Evolutionary conservation across 345 rosid genomes (phyloP).

Genomic region (Isatis tinctoria): DNA sequence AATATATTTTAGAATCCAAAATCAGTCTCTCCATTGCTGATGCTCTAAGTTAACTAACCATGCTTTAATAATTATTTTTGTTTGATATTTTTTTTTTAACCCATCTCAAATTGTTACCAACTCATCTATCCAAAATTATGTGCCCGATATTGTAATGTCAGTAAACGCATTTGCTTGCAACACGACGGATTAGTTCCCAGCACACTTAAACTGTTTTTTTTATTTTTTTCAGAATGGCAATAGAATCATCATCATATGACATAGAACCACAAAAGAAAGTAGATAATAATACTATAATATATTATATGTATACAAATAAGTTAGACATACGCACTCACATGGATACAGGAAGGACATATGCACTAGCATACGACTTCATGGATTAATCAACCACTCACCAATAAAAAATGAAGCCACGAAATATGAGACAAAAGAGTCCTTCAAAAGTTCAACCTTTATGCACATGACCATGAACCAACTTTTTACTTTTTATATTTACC

Average conservation of each 20-base stretch:
- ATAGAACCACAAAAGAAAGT: background rate
- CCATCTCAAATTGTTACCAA: background rate
- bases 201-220: background rate
- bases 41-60: background rate
- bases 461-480: slow-evolving; percentile 19
- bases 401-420: slow-evolving; percentile 5
- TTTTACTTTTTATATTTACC: slow-evolving; percentile 6
- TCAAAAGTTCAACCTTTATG: slow-evolving; percentile 28
- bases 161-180: background rate
- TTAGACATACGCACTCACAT: slow-evolving; percentile 2
- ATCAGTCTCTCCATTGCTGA: too few relatives aligned
- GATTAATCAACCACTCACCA: slow-evolving; percentile 15
- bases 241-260: background rate
- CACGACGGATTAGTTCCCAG: background rate
- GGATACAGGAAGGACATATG: slow-evolving; percentile 28
- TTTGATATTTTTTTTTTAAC: background rate
- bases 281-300: background rate
- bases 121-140: background rate
- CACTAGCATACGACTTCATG: slow-evolving; percentile 17
- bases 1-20: too few relatives aligned
- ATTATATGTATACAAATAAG: background rate
- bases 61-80: background rate
- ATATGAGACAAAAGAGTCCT: slow-evolving; percentile 33
- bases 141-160: background rate
- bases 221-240: too few relatives aligned